Evolutionary conservation across 306 rosid genomes (phyloP), one percentile per base, ranked within the genome.

Genomic region (Alnus rubra): DNA sequence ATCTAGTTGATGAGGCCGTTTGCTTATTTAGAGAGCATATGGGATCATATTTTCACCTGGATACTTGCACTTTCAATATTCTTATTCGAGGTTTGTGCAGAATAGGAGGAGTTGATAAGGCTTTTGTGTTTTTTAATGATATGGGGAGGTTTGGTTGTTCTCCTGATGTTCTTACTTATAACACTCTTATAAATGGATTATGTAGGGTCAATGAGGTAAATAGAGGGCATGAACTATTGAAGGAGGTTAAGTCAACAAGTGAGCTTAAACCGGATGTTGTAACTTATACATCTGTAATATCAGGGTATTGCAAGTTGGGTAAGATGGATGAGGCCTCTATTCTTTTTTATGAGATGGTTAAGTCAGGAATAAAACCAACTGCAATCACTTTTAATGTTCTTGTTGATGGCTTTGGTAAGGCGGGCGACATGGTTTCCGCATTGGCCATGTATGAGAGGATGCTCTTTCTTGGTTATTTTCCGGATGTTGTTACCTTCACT

Each of bases 171-270:
- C 84, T 89, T 81, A 92, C 93, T 0, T 90, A 82, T 81, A 94
- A 92, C 82, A 94, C 91, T 47, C 86, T 94, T 64, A 89, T 94
- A 77, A 86, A 81, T 76, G 98, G 97, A 53, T 84, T 90, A n/a
- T 94, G 94, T 84, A 81, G 87, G 88, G 75, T 73, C 74, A 85
- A 84, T 74, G 83, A 83, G 78, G 87, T 90, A 30, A 87, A 88
- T 76, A 88, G 78, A 76, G 98, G 93, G 52, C 74, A 76, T 44
- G 76, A 42, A 52, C 79, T 94, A 52, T 79, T 94, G 7, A 86
- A 80, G 78, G 88, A 92, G 74, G 51, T 90, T 77, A 78, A 79
- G 82, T 77, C 82, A 42, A 75, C 62, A 42, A 71, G 78, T 28
- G 76, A 80, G 59, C 71, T 89, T 82, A 51, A 77, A 30, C 96